phyloP scores from a whole-genome alignment of 2,329 filamentous ascomycete species.

The Niveomyces coronatus region DNA sequence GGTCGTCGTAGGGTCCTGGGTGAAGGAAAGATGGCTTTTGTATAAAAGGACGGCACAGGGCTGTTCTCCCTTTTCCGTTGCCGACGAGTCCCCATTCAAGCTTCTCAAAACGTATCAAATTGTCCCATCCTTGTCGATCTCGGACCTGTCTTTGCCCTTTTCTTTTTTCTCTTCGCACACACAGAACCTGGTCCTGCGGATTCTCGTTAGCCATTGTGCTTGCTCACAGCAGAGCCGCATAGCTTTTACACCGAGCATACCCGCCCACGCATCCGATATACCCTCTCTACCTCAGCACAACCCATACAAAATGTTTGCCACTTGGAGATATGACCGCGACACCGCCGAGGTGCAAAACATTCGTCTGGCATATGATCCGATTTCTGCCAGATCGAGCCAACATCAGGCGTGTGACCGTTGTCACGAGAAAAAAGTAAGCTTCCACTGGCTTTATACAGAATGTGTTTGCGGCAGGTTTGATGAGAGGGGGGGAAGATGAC shows the following conservation, averaged over 20 bases:
- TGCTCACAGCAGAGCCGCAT: not conserved
- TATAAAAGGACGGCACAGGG: slow-evolving; percentile 7
- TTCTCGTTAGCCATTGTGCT: not conserved
- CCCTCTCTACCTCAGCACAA: not conserved
- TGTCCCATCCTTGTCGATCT: not conserved
- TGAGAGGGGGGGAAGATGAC: not conserved
- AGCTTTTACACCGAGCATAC: too few species aligned
- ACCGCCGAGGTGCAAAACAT: slow-evolving; percentile 27
- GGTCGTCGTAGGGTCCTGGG: slow-evolving; percentile 1
- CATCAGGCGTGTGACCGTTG: slow-evolving; percentile 30
- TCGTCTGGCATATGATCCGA: slow-evolving; percentile 25
- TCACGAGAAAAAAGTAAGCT: slow-evolving; percentile 28
- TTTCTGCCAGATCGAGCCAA: slow-evolving; percentile 27
- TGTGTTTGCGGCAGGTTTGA: slow-evolving; percentile 2
- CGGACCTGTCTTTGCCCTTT: too few species aligned
- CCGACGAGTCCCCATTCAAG: not conserved
- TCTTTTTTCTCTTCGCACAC: not conserved
- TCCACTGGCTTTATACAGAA: not conserved
- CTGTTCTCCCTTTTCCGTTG: slow-evolving; percentile 4
- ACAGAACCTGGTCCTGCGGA: too few species aligned
- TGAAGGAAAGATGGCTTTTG: slow-evolving; percentile 1
- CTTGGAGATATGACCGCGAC: slow-evolving; percentile 29
- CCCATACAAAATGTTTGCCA: slow-evolving; percentile 22
- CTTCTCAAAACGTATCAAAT: not conserved
- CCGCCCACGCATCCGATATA: not conserved